phyloP scores from a whole-genome alignment of 164 flowering plant species.

The Nymphaea colorata region DNA sequence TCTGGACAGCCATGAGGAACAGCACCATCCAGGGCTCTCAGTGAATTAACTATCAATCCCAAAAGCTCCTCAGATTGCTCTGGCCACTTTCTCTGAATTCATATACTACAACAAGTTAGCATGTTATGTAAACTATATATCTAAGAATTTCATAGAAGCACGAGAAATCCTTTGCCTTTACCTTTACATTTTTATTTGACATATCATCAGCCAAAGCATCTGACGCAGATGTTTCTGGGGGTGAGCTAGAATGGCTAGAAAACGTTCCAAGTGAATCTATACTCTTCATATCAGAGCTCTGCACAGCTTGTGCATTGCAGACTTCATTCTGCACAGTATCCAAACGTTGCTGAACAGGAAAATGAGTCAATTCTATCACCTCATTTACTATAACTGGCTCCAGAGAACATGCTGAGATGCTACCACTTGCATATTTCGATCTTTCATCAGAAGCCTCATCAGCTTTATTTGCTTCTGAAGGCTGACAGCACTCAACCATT shows the following conservation, averaged over 20 bases:
- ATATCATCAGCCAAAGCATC: constrained; percentile 37
- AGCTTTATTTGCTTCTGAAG: constrained; percentile 60
- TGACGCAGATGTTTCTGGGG: constrained; percentile 69
- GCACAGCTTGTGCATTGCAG: constrained; percentile 49
- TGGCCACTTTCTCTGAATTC: constrained; percentile 38
- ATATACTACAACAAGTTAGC: too few species aligned
- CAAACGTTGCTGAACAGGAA: constrained; percentile 31
- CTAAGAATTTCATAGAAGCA: background rate
- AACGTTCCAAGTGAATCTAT: constrained; percentile 23
- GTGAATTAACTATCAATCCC: constrained; percentile 90
- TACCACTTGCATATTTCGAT: constrained; percentile 36
- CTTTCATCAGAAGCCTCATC: constrained; percentile 45
- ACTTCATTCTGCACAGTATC: constrained; percentile 19
- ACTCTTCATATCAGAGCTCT: constrained; percentile 50
- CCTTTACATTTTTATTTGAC: constrained; percentile 59
- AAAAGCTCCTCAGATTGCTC: constrained; percentile 99
- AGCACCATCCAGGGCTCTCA: constrained; percentile 84
- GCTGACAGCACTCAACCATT: constrained; percentile 99
- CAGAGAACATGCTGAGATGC: constrained; percentile 30
- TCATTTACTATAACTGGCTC: constrained; percentile 14
- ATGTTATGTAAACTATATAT: background rate
- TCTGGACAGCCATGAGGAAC: constrained; percentile 89
- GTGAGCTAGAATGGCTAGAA: constrained; percentile 42
- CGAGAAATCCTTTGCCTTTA: constrained; percentile 10
- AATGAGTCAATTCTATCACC: constrained; percentile 73